A percentile compares a stretch with the other conserved stretches of the same genome.
These are phyloP conservation scores for Lachnum nothofagi DNA, from an alignment of 2,329 filamentous ascomycete genomes.

Conservation along the genomic window DNA sequence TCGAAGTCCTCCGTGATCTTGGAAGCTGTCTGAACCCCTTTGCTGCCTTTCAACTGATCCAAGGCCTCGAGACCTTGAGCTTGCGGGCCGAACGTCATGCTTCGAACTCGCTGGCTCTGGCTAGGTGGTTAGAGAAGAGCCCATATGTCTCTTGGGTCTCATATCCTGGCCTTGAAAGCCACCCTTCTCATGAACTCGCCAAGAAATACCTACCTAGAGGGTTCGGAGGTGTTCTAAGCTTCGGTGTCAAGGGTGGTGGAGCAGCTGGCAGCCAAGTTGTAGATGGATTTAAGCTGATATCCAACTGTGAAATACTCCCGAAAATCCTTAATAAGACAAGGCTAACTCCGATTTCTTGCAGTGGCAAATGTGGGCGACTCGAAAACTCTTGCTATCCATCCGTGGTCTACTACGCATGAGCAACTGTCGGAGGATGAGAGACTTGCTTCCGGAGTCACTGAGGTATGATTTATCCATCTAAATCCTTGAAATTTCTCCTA, in stretches of 20 bases:
- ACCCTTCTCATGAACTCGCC: conserved; percentile 71
- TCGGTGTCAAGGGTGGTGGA: conserved; percentile 86
- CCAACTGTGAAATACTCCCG: no score
- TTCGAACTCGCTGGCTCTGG: conserved; percentile 73
- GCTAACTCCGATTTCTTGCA: no score
- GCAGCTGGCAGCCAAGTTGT: conserved; percentile 82
- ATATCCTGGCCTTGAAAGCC: conserved; percentile 81
- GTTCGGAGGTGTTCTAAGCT: conserved; percentile 85
- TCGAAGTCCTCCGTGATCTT: conserved; percentile 85
- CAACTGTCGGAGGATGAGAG: conserved; percentile 82
- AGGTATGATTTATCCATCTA: conserved; percentile 40
- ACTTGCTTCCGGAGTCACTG: conserved; percentile 72
- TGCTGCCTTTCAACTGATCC: conserved; percentile 82
- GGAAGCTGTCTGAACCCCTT: conserved; percentile 83
- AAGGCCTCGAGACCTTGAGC: conserved; percentile 85
- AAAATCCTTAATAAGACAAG: no score
- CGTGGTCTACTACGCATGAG: conserved; percentile 92
- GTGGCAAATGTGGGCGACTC: conserved; percentile 95
- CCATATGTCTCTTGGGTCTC: conserved; percentile 87
- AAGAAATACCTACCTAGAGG: conserved; percentile 83
- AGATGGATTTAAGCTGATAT: conserved; percentile 90
- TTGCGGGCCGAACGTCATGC: conserved; percentile 83
- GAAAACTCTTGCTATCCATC: conserved; percentile 92
- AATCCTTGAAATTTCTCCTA: neutral
- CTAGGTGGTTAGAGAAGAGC: conserved; percentile 77